These are phyloP conservation scores for Colletotrichum sp. DNA, from an alignment of 2,329 filamentous ascomycete genomes.

Conservation along the genomic window DNA sequence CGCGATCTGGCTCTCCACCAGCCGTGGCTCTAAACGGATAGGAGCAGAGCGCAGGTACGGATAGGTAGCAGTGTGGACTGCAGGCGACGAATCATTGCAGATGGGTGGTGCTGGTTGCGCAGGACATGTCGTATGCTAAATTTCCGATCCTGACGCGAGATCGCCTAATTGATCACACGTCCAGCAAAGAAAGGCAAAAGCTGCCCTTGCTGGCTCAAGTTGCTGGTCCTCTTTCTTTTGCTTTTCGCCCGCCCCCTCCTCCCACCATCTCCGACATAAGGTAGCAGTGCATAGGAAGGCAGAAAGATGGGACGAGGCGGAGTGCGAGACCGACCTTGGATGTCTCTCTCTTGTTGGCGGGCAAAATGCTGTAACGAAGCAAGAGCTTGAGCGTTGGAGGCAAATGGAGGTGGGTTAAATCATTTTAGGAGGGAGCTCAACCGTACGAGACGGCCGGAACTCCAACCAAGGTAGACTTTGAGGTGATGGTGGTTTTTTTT, in stretches of 20 bases:
- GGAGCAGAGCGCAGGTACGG: not conserved
- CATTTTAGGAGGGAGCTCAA: not conserved
- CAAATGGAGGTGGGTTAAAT: not conserved
- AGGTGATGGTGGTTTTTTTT: not conserved
- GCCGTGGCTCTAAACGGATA: not conserved
- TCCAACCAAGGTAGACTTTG: not conserved
- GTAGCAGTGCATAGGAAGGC: not conserved
- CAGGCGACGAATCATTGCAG: not conserved
- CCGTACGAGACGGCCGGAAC: not conserved
- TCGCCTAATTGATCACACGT: not conserved
- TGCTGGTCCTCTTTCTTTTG: not conserved
- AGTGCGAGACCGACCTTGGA: not conserved
- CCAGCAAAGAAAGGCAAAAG: not conserved
- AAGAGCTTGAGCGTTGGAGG: not conserved
- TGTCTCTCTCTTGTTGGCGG: not conserved
- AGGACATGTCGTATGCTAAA: not conserved
- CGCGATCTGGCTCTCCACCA: not conserved
- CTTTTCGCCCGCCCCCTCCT: not conserved
- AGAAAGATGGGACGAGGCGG: not conserved
- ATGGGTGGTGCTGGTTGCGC: not conserved
- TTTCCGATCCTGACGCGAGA: not conserved
- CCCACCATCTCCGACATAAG: not conserved
- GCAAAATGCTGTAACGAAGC: not conserved
- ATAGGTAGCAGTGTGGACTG: not conserved
- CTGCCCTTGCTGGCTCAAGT: not conserved